A percentile compares a stretch with the other conserved stretches of the same genome.
These are phyloP conservation scores for Psilocybe cyanescens DNA, from an alignment of 768 basidiomycete genomes.

Conservation along the genomic window DNA sequence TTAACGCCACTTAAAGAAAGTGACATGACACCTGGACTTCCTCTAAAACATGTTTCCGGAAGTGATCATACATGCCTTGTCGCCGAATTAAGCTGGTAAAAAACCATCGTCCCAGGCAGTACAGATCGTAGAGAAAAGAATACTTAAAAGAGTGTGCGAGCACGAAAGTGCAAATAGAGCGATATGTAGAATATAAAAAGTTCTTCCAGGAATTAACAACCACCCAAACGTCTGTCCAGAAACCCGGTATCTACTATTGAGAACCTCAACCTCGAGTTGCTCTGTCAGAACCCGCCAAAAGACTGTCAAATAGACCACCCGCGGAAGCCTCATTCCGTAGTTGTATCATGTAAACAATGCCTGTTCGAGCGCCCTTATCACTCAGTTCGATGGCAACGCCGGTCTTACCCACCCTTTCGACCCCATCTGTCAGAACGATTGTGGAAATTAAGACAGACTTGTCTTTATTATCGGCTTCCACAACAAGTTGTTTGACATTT, in stretches of 20 bases:
- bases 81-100: slow-evolving; percentile 54
- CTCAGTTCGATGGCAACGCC: slow-evolving; percentile 96
- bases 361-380: slow-evolving; percentile 89
- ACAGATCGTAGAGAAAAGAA: slow-evolving; percentile 1
- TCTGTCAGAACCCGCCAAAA: slow-evolving; percentile 88
- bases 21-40: slow-evolving; percentile 74
- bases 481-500: slow-evolving; percentile 95
- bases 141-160: slow-evolving; percentile 16
- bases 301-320: slow-evolving; percentile 80
- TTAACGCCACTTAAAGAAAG: slow-evolving; percentile 62
- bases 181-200: slow-evolving; percentile 13
- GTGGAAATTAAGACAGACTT: slow-evolving; percentile 88
- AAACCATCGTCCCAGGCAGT: slow-evolving; percentile 3
- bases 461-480: slow-evolving; percentile 80
- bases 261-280: slow-evolving; percentile 28
- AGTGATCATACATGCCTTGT: slow-evolving; percentile 88
- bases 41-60: slow-evolving; percentile 77
- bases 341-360: slow-evolving; percentile 97
- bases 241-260: not conserved
- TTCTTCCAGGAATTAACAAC: slow-evolving; percentile 8
- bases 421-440: slow-evolving; percentile 93
- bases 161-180: slow-evolving; percentile 12
- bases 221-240: slow-evolving; percentile 10
- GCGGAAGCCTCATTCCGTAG: slow-evolving; percentile 88
- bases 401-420: slow-evolving; percentile 98